These are phyloP conservation scores for Madurella fahalii DNA, from an alignment of 2,329 filamentous ascomycete species.

Conservation along the genomic window DNA sequence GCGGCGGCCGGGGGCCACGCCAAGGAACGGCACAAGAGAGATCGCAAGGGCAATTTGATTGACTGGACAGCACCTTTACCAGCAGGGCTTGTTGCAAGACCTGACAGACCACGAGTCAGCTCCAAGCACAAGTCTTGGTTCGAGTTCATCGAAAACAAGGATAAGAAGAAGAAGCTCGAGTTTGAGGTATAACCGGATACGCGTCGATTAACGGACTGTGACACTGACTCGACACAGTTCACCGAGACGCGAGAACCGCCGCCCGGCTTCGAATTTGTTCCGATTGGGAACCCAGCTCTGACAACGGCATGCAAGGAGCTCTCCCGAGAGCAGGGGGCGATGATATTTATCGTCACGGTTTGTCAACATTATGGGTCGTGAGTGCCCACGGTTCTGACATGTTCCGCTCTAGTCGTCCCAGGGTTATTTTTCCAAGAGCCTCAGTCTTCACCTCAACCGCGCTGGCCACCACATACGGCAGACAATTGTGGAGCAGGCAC, in stretches of 20 bases:
- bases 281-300: conserved; percentile 58
- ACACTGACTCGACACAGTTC: conserved; percentile 41
- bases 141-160: conserved; percentile 60
- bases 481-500: conserved; percentile 56
- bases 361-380: conserved; percentile 25
- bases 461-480: conserved; percentile 58
- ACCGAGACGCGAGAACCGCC: conserved; percentile 50
- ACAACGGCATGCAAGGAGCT: conserved; percentile 61
- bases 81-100: conserved; percentile 29
- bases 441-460: conserved; percentile 53
- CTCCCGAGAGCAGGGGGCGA: conserved; percentile 56
- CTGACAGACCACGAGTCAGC: conserved; percentile 35
- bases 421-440: conserved; percentile 35
- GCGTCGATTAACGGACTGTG: background rate
- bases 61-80: conserved; percentile 27
- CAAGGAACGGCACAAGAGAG: conserved; percentile 32
- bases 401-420: conserved; percentile 30
- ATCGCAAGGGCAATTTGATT: conserved; percentile 24
- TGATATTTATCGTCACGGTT: conserved; percentile 66
- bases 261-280: conserved; percentile 60
- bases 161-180: conserved; percentile 62
- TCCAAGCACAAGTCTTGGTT: conserved; percentile 59
- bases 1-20: conserved; percentile 27
- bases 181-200: conserved; percentile 48
- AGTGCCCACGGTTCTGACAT: conserved; percentile 17